phyloP scores from a whole-genome alignment of 169 alveolate species.

The Plasmodium blacklocki region DNA sequence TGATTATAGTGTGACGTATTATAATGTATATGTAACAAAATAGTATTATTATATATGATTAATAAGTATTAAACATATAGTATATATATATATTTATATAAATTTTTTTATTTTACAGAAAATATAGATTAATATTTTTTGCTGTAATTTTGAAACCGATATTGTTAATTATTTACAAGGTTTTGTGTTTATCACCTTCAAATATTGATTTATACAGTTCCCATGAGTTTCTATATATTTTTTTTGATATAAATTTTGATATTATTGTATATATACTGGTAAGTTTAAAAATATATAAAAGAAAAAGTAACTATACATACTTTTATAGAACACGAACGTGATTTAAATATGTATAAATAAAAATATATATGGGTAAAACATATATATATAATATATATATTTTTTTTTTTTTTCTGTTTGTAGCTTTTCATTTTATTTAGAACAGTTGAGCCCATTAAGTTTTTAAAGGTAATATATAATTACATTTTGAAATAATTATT shows the following conservation, averaged over 20 bases:
- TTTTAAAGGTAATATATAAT: constrained; percentile 43
- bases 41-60: neutral
- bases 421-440: constrained; percentile 69
- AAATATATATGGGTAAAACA: neutral
- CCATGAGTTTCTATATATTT: constrained; percentile 64
- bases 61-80: neutral
- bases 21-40: neutral
- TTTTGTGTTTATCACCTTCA: constrained; percentile 68
- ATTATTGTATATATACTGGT: constrained; percentile 63
- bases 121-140: constrained; percentile 61
- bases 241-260: constrained; percentile 61
- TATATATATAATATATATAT: neutral
- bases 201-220: constrained; percentile 69
- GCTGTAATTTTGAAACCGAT: constrained; percentile 69
- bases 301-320: neutral
- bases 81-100: neutral
- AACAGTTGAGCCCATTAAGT: constrained; percentile 53
- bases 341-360: neutral
- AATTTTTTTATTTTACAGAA: constrained; percentile 17
- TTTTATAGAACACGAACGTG: neutral
- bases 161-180: constrained; percentile 55
- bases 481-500: neutral
- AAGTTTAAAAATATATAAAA: constrained; percentile 8
- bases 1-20: neutral
- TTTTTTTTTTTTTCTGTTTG: neutral